Evolutionary conservation across 2,329 filamentous ascomycete genomes (phyloP), one percentile per base, ranked within the genome.

Genomic region (Emmonsiellopsis sp.): DNA sequence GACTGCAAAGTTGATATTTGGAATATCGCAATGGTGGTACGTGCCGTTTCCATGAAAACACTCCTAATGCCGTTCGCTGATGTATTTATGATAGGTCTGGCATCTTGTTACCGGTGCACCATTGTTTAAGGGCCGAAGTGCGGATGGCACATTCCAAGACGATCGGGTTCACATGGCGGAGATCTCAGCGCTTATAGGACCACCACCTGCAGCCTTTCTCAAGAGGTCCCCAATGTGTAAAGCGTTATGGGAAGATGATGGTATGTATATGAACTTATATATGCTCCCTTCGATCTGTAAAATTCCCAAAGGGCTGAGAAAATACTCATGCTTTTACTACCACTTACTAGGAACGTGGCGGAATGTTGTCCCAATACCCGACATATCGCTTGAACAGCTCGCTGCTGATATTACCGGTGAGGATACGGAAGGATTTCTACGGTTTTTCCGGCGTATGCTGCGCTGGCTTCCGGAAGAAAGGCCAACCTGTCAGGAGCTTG

Each of bases 1-100:
- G 60, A 62, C 42, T 54, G 33, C 4, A 63, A 61, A 42, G 60
- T 66, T 37, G 65, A 68, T 55, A 62, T 68, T 14, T 69, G 65
- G 66, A 63, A 59, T 33, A 54, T 66, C 27, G 65, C 60, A 8
- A 53, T 59, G 2, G 60, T 66, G 61, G 63, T 66, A 50, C 47
- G 60, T 55, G 7, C 17, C 17, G 17, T 17, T 17, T 17, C 17
- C 17, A 17, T 17, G 17, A 17, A 17, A 17, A 17, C 17, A 17
- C 17, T 17, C 17, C 17, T 17, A 17, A 17, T 17, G 17, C 17
- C 17, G 17, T 17, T 17, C 17, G 17, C 17, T 17, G 17, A 17
- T 17, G 17, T 17, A 43, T 14, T 27, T 8, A n/a, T 14, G 14
- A 7, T 17, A 49, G 47, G 17, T 49, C 27, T 49, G 47, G 47